Percentiles rank a stretch among this genome's conserved stretches.
Evolutionary conservation across 805 yeast genomes (phyloP).

Genomic region (Yamadazyma paraphyllophila): DNA sequence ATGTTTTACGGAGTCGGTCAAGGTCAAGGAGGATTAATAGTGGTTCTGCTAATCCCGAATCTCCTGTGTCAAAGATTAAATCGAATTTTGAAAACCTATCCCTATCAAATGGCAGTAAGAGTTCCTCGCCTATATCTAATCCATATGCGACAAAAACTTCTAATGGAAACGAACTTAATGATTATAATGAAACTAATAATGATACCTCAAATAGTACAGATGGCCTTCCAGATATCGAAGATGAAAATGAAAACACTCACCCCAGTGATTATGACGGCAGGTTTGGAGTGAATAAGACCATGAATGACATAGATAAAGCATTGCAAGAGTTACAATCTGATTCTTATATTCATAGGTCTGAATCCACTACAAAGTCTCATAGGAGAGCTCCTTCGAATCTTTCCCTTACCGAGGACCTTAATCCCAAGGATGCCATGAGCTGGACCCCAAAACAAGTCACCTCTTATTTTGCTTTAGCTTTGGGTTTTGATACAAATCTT

Average conservation of each 20-base stretch:
- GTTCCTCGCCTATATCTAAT: not conserved
- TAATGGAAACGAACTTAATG: conserved; percentile 1
- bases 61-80: conserved; percentile 8
- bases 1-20: conserved; percentile 48
- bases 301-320: conserved; percentile 73
- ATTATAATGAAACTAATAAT: conserved; percentile 2
- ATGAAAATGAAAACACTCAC: not conserved
- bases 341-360: conserved; percentile 8
- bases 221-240: not conserved
- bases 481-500: conserved; percentile 73
- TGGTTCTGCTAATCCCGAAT: conserved; percentile 8
- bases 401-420: conserved; percentile 30
- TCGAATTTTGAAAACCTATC: conserved; percentile 7
- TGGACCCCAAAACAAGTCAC: conserved; percentile 92
- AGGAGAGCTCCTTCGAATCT: conserved; percentile 11
- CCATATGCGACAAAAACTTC: not conserved
- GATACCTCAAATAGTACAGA: not conserved
- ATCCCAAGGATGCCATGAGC: conserved; percentile 47
- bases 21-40: conserved; percentile 26
- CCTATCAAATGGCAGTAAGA: not conserved
- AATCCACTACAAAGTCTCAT: conserved; percentile 1
- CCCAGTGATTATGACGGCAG: not conserved
- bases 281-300: conserved; percentile 45
- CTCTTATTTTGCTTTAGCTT: conserved; percentile 61
- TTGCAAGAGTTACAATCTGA: conserved; percentile 55